Evolutionary conservation across 371 early-diverging fungal genomes (phyloP), one percentile per base, ranked within the genome.

Genomic region (Actinomucor elegans): DNA sequence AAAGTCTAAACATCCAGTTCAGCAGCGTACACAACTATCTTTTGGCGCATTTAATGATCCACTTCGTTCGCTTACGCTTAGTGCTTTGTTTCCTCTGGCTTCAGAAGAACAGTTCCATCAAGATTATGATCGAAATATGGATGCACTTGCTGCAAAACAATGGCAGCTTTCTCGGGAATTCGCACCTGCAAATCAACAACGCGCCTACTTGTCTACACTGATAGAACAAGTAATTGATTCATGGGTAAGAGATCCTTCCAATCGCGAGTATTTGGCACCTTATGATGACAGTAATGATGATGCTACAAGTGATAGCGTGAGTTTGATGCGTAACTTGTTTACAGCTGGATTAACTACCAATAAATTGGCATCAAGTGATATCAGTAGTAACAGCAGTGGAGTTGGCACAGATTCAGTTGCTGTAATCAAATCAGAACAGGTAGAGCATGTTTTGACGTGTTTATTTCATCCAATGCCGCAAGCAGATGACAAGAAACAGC

Each of bases 41-140:
- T 86, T 89, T 51, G 92, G 92, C 2, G 84, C 91, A 1, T 73
- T 69, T 14, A 87, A 88, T 45, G 89, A 92, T 51, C 92, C 91
- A 4, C 64, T 92, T 7, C 76, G 79, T 3, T 63, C 81, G 0
- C 20, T 92, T 2, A 70, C 74, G 0, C 68, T 92, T 7, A 71
- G 64, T 31, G 86, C 91, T 0, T 52, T 83, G 8, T 91, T 91
- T 57, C 87, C 88, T 12, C 64, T 78, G 10, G 67, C 79, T 0
- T 69, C 78, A 1, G 69, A 80, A 32, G 59, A 64, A n/a, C 56
- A 67, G 2, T 87, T 84, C 43, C 44, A 79, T 33, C 77, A 81
- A 24, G 34, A 20, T 4, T 59, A 69, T 18, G 47, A 73, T 3
- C 64, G 64, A n/a, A 75, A 79, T 12, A 80, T 86, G 81, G 83